Percentiles rank a stretch among this genome's conserved stretches.
phyloP scores from a whole-genome alignment of 495 filamentous ascomycete genomes.

The Neurospora sp. region DNA sequence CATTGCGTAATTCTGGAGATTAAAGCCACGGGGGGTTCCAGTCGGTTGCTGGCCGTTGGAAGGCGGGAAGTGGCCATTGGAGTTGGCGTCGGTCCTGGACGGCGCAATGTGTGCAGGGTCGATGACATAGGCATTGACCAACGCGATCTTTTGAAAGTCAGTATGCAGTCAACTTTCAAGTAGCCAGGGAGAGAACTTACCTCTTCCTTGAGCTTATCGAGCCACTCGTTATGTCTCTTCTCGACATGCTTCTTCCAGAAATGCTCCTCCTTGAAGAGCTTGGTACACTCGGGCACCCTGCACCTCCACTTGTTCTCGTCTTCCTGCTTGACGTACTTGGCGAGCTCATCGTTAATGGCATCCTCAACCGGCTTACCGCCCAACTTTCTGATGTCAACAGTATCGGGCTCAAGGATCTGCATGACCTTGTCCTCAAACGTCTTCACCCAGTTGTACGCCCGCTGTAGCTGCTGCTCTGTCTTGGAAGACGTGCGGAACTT shows the following conservation, averaged over 20 bases:
- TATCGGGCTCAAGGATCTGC: slow-evolving; percentile 83
- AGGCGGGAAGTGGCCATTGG: slow-evolving; percentile 88
- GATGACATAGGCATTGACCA: slow-evolving; percentile 87
- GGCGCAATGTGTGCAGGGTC: slow-evolving; percentile 91
- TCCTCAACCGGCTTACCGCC: slow-evolving; percentile 83
- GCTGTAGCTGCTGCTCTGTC: slow-evolving; percentile 78
- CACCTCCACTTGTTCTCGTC: slow-evolving; percentile 94
- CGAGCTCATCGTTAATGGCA: slow-evolving; percentile 73
- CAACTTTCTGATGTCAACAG: slow-evolving; percentile 74
- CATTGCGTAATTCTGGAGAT: slow-evolving; percentile 54
- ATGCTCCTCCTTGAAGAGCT: slow-evolving; percentile 90
- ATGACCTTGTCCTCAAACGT: slow-evolving; percentile 95
- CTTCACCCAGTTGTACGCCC: slow-evolving; percentile 98
- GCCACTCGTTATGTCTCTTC: slow-evolving; percentile 89
- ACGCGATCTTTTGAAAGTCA: slow-evolving; percentile 49
- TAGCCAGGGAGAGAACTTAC: slow-evolving; percentile 41
- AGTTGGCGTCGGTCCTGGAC: slow-evolving; percentile 88
- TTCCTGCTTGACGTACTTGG: slow-evolving; percentile 88
- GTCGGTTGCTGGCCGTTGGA: slow-evolving; percentile 57
- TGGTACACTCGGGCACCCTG: slow-evolving; percentile 90
- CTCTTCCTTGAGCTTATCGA: slow-evolving; percentile 67
- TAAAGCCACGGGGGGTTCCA: slow-evolving; percentile 91
- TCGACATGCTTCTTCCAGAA: slow-evolving; percentile 99
- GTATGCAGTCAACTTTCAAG: neutral
- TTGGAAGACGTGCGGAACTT: slow-evolving; percentile 60